These are phyloP conservation scores for Endoconidiophora laricicola DNA, from an alignment of 2,329 filamentous ascomycete genomes.

Conservation along the genomic window DNA sequence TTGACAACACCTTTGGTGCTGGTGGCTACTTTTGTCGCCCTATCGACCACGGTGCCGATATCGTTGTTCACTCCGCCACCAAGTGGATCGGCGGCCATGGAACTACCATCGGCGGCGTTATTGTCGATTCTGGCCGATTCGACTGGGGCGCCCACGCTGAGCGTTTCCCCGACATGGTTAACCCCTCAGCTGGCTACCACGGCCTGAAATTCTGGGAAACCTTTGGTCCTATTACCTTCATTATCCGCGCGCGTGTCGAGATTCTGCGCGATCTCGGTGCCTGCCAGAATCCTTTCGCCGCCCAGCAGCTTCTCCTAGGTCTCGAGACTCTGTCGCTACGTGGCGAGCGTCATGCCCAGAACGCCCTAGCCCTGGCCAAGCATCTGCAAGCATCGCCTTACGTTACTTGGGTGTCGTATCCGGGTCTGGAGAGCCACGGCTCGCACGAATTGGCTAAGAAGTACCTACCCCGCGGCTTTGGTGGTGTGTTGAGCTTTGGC, in stretches of 20 bases:
- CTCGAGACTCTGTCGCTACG: slow-evolving; percentile 80
- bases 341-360: slow-evolving; percentile 71
- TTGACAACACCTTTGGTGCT: slow-evolving; percentile 91
- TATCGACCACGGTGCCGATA: slow-evolving; percentile 82
- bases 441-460: slow-evolving; percentile 70
- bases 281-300: slow-evolving; percentile 73
- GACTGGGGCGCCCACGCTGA: slow-evolving; percentile 75
- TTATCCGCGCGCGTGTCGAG: slow-evolving; percentile 76
- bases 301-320: slow-evolving; percentile 80
- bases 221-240: slow-evolving; percentile 68
- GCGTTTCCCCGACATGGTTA: slow-evolving; percentile 83
- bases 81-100: slow-evolving; percentile 97
- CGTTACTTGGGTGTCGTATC: slow-evolving; percentile 89
- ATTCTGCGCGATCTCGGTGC: slow-evolving; percentile 75
- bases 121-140: slow-evolving; percentile 81
- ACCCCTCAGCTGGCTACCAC: slow-evolving; percentile 80
- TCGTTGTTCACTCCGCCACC: slow-evolving; percentile 84
- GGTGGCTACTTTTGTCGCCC: slow-evolving; percentile 78
- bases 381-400: slow-evolving; percentile 73
- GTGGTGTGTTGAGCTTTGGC: slow-evolving; percentile 83
- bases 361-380: slow-evolving; percentile 61
- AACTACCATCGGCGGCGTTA: slow-evolving; percentile 73
- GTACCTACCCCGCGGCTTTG: slow-evolving; percentile 71
- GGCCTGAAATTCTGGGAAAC: slow-evolving; percentile 90
- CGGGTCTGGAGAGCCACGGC: slow-evolving; percentile 66